Percentiles rank a stretch among this genome's conserved stretches.
Conservation (phyloP, 352 stramenopile genomes). For the Phytophthora sansomeana region DNA sequence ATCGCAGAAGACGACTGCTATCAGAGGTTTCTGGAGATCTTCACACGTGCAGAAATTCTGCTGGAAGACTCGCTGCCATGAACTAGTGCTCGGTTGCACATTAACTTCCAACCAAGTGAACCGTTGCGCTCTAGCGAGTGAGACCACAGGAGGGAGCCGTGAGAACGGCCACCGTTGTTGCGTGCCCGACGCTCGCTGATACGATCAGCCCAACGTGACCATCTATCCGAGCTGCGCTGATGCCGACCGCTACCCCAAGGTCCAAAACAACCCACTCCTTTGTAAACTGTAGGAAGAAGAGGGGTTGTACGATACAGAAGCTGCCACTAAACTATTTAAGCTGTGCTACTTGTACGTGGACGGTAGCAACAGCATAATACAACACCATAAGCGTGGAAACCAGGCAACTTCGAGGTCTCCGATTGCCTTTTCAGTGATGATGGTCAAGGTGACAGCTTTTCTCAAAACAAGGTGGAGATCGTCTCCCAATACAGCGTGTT, state of each 20-base stretch:
- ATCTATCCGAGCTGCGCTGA: neutral
- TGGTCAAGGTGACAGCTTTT: neutral
- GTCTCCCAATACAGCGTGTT: too few relatives aligned
- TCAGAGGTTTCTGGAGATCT: conserved; percentile 56
- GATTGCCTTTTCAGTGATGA: neutral
- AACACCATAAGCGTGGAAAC: conserved; percentile 14
- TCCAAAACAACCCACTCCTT: neutral
- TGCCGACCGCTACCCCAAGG: neutral
- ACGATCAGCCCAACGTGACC: neutral
- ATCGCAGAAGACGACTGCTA: conserved; percentile 57
- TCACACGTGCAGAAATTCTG: conserved; percentile 39
- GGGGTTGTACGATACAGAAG: conserved; percentile 8
- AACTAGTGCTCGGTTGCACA: neutral
- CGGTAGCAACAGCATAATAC: conserved; percentile 18
- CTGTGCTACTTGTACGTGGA: conserved; percentile 4
- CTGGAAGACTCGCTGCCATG: conserved; percentile 24
- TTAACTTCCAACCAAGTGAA: neutral
- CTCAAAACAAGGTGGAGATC: neutral
- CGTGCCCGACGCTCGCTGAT: neutral
- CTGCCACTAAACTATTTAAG: conserved; percentile 37
- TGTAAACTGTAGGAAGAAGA: conserved; percentile 2
- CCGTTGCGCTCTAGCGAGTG: neutral
- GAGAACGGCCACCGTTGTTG: neutral
- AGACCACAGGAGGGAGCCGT: neutral
- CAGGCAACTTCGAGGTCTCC: too few relatives aligned